These are phyloP conservation scores for Herpotrichia juniperi DNA, from an alignment of 2,329 filamentous ascomycete species.

Conservation along the genomic window DNA sequence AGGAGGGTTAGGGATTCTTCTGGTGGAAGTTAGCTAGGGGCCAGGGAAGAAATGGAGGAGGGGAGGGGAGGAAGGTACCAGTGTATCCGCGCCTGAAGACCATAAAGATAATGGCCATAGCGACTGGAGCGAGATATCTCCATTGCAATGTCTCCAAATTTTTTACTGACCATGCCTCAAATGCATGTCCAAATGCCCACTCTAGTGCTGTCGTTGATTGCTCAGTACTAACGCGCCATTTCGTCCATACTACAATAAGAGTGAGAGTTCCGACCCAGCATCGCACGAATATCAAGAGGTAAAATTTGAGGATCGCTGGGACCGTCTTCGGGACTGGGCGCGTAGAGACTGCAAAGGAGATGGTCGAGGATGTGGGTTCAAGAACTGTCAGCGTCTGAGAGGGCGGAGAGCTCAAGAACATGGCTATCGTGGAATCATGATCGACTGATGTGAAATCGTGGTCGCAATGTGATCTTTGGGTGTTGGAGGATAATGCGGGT, in stretches of 20 bases:
- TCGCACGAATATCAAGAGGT: conserved; percentile 53
- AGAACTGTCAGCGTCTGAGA: conserved; percentile 29
- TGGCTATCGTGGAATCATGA: conserved; percentile 18
- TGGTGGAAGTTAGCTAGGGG: conserved; percentile 30
- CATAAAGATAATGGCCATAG: conserved; percentile 49
- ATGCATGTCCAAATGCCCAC: conserved; percentile 10
- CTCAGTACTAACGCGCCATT: conserved; percentile 22
- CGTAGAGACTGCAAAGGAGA: conserved; percentile 90
- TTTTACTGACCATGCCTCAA: conserved; percentile 32
- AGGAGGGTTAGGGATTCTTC: conserved; percentile 89
- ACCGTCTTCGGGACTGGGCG: conserved; percentile 60
- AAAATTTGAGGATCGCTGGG: conserved; percentile 52
- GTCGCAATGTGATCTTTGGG: not conserved
- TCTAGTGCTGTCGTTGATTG: conserved; percentile 5
- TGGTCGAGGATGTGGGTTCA: conserved; percentile 76
- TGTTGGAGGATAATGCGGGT: not conserved
- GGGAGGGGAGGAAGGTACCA: conserved; percentile 46
- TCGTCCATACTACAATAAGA: conserved; percentile 42
- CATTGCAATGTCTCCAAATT: conserved; percentile 50
- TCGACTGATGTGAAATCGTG: not conserved
- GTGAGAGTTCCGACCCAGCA: conserved; percentile 51
- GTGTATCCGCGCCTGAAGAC: conserved; percentile 58
- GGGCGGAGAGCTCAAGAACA: conserved; percentile 34
- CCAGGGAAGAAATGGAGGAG: conserved; percentile 6
- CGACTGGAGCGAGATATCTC: conserved; percentile 48